These are phyloP conservation scores for Dittrichia graveolens DNA, from an alignment of 129 eudicot species.

Conservation along the genomic window DNA sequence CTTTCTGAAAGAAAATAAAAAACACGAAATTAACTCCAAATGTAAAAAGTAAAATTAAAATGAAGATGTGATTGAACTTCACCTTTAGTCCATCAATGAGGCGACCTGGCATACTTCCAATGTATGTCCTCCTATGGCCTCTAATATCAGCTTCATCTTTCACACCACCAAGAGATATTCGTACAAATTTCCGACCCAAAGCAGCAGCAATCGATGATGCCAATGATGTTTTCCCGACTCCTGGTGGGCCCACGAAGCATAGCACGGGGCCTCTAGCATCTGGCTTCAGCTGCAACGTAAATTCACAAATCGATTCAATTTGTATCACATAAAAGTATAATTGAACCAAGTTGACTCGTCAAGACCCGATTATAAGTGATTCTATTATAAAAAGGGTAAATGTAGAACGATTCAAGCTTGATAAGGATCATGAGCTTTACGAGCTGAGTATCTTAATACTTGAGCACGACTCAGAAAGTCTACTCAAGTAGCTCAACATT, in stretches of 20 bases:
- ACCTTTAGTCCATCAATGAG: conserved; percentile 97
- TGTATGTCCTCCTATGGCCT: conserved; percentile 96
- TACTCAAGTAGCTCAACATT: no score
- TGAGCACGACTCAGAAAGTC: no score
- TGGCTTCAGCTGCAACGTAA: conserved; percentile 79
- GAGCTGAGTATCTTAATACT: no score
- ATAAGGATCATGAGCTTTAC: no score
- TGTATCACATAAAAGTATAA: no score
- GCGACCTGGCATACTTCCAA: conserved; percentile 99
- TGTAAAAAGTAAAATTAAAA: conserved; percentile 12
- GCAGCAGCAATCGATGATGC: conserved; percentile 99
- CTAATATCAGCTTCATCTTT: conserved; percentile 99
- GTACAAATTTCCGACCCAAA: conserved; percentile 83
- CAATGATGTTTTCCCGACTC: conserved; percentile 97
- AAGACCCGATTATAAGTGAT: no score
- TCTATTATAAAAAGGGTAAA: no score
- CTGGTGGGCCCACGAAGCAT: conserved; percentile 99
- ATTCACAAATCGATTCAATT: conserved; percentile 13
- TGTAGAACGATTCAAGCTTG: no score
- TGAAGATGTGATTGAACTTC: conserved; percentile 5
- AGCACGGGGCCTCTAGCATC: conserved; percentile 94
- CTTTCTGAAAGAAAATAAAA: conserved; percentile 54
- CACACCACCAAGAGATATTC: conserved; percentile 98
- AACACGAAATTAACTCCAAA: neutral
- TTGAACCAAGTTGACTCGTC: no score